Base-by-base conservation (phyloP, 2,329 filamentous ascomycete species). In the Neophaeococcomyces mojaviensis region DNA sequence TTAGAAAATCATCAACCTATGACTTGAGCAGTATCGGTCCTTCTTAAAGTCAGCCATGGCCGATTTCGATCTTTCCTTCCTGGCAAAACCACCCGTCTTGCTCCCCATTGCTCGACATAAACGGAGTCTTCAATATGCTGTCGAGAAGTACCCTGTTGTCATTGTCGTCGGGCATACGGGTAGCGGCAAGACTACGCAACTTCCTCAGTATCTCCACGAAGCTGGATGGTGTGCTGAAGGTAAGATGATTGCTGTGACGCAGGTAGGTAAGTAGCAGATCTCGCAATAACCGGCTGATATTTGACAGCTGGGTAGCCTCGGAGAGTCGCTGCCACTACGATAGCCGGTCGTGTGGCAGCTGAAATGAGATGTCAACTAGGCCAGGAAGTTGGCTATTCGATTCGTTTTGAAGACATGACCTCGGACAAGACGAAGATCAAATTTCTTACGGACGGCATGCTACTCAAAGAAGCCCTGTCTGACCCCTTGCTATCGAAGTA, bases 161-260 rank as follows among this genome's bases (percentile, higher is more conserved):
- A 87, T 97, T 41, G 80, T 97, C 10, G 81, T 97, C 45, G 92
- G 90, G 7, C 88, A 96, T 61, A 97, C 92, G 1, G 92, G 92
- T 3, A 94, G 86, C 19, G 89, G 90, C 34, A 97, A 97, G 67
- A 95, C 89, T 1, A 97, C 92, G 0, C 92, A 97, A 62, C 83
- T 97, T 35, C 92, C 92, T 1, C 90, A 96, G 57, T 97, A 85
- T 58, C 76, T 97, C 10, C 82, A 94, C 48, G 75, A 86, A 57
- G 86, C 84, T 59, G 90, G 90, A 65, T 97, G 90, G 89, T 90
- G 87, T 61, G 73, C 76, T 22, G 78, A 88, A 61, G 88, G 86
- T 16, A 94, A 89, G 61, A 65, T 85, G 37, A 84, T 98, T 55
- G 90, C 82, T 16, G 77, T 97, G 35, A 97, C 92, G 13, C 90